These are phyloP conservation scores for Carallia pectinifolia DNA, from an alignment of 345 rosid species.

Conservation along the genomic window DNA sequence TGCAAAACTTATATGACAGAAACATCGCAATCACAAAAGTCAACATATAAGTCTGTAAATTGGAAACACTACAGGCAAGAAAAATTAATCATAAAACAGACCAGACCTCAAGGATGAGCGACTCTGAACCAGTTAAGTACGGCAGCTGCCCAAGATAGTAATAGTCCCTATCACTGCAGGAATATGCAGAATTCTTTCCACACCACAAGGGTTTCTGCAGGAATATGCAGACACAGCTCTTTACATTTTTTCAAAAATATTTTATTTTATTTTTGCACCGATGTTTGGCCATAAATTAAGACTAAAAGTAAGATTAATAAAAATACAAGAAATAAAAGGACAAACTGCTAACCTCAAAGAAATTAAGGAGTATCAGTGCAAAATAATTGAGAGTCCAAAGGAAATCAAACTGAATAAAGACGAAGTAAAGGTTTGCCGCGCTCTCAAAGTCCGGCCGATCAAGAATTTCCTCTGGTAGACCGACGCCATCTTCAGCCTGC, in stretches of 20 bases:
- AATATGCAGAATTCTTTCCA: slow-evolving; percentile 33
- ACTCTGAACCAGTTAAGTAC: slow-evolving; percentile 61
- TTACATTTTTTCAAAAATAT: neutral
- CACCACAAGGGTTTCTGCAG: slow-evolving; percentile 96
- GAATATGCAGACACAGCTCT: neutral
- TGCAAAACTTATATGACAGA: too few species aligned
- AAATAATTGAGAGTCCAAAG: slow-evolving; percentile 88
- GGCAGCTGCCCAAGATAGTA: slow-evolving; percentile 90
- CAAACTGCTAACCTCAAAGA: slow-evolving; percentile 65
- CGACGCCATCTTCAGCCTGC: slow-evolving; percentile 95
- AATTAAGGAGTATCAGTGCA: slow-evolving; percentile 68
- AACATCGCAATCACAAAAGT: too few species aligned
- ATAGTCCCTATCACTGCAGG: slow-evolving; percentile 73
- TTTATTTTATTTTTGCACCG: neutral
- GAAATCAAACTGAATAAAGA: slow-evolving; percentile 54
- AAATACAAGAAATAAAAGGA: neutral
- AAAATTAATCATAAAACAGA: neutral
- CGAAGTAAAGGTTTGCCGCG: slow-evolving; percentile 63
- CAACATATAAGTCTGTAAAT: too few species aligned
- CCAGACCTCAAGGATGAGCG: slow-evolving; percentile 81
- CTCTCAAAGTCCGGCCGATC: slow-evolving; percentile 60
- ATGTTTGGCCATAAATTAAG: neutral
- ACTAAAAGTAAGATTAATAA: neutral
- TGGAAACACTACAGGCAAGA: too few species aligned
- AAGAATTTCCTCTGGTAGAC: slow-evolving; percentile 85